These are phyloP conservation scores for Juglanconis sp. DNA, from an alignment of 2,329 filamentous ascomycete species.

Conservation along the genomic window DNA sequence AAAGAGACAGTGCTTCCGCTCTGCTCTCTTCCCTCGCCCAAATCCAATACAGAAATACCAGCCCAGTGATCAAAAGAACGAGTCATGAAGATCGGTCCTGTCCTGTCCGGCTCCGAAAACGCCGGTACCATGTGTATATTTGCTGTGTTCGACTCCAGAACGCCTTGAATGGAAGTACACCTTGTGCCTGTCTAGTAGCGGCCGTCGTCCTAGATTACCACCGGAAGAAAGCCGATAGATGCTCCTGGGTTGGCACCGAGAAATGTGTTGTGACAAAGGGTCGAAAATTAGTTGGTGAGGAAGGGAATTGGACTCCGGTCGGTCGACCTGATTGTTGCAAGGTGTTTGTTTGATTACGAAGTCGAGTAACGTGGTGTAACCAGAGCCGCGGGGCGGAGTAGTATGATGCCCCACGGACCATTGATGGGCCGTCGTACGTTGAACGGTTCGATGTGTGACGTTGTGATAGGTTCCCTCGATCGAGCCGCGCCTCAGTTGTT, in stretches of 20 bases:
- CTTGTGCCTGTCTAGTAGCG: slow-evolving; percentile 7
- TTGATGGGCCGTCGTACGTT: not conserved
- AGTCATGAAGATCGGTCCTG: not conserved
- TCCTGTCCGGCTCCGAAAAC: slow-evolving; percentile 7
- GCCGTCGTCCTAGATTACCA: too few species aligned
- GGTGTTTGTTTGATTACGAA: too few species aligned
- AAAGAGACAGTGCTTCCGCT: not conserved
- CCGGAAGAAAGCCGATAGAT: too few species aligned
- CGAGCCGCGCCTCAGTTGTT: slow-evolving; percentile 20
- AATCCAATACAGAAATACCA: slow-evolving; percentile 13
- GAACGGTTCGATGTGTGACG: not conserved
- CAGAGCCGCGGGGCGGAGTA: too few species aligned
- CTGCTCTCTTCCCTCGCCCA: slow-evolving; percentile 2
- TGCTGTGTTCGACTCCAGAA: slow-evolving; percentile 8
- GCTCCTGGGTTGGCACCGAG: too few species aligned
- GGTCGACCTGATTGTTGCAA: too few species aligned
- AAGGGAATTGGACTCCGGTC: too few species aligned
- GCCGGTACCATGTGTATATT: slow-evolving; percentile 6
- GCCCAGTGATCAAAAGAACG: not conserved
- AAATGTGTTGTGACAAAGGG: too few species aligned
- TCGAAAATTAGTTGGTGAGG: too few species aligned
- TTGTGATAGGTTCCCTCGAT: not conserved
- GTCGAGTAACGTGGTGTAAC: too few species aligned
- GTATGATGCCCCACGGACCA: not conserved
- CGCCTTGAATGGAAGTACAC: slow-evolving; percentile 4